A percentile compares a stretch with the other conserved stretches of the same genome.
Evolutionary conservation across 768 basidiomycete genomes (phyloP).

Genomic region (Astraeus odoratus): DNA sequence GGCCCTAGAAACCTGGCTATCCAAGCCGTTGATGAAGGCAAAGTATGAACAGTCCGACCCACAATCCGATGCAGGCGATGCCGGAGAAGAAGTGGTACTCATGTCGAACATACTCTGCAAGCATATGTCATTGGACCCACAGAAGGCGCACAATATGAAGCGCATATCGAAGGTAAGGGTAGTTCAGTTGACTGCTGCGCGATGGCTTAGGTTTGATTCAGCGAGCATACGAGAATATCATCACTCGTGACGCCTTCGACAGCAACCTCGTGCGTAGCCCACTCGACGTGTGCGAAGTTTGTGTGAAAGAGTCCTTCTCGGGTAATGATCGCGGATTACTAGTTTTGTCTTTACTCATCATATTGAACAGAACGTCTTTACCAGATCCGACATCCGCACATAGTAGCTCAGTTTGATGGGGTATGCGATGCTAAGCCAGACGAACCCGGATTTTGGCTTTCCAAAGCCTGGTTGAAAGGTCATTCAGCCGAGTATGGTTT

Average conservation of each 20-base stretch:
- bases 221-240: constrained; percentile 21
- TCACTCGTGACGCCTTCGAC: constrained; percentile 34
- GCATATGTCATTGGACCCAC: constrained; percentile 59
- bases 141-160: constrained; percentile 57
- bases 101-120: constrained; percentile 50
- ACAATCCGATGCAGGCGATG: constrained; percentile 12
- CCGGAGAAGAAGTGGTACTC: constrained; percentile 14
- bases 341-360: neutral
- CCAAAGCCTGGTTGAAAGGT: constrained; percentile 78
- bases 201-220: constrained; percentile 3
- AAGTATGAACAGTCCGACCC: constrained; percentile 16
- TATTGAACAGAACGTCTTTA: constrained; percentile 57
- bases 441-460: constrained; percentile 58
- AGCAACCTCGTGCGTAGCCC: constrained; percentile 44
- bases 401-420: constrained; percentile 54
- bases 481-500: constrained; percentile 5
- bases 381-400: constrained; percentile 55
- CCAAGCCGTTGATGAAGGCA: constrained; percentile 25
- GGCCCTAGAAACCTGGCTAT: constrained; percentile 57
- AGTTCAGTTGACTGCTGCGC: neutral
- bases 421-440: constrained; percentile 38
- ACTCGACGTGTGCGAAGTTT: constrained; percentile 52
- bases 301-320: constrained; percentile 49
- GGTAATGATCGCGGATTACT: constrained; percentile 34
- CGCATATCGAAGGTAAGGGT: constrained; percentile 46